Percentiles rank a stretch among this genome's conserved stretches.
phyloP scores from a whole-genome alignment of 2,329 filamentous ascomycete species.

The Diaporthe ilicicola region DNA sequence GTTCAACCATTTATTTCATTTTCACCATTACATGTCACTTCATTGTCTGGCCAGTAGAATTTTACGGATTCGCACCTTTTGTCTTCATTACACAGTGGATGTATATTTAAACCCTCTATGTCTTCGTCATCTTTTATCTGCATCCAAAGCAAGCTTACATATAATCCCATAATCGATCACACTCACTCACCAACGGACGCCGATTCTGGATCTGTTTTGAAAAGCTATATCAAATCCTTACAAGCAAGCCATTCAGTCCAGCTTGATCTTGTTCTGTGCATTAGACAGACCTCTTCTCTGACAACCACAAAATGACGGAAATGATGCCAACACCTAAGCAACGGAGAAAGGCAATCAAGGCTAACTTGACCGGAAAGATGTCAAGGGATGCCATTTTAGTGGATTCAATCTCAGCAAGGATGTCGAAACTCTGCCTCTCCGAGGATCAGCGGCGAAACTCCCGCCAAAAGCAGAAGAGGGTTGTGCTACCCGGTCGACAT shows the following conservation, averaged over 20 bases:
- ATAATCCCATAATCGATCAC: background rate
- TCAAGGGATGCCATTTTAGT: background rate
- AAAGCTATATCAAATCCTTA: background rate
- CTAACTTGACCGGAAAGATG: background rate
- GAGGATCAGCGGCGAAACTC: background rate
- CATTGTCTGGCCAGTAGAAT: background rate
- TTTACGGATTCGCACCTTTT: background rate
- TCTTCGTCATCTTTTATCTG: background rate
- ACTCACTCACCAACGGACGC: background rate
- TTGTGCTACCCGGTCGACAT: background rate
- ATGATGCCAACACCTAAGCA: background rate
- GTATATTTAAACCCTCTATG: background rate
- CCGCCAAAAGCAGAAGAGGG: too few species aligned
- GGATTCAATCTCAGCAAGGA: background rate
- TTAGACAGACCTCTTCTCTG: background rate
- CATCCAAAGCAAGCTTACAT: too few species aligned
- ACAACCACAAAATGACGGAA: background rate
- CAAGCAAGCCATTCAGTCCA: background rate
- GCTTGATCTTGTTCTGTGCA: background rate
- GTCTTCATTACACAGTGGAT: background rate
- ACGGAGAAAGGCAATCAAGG: background rate
- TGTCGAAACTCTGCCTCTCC: background rate
- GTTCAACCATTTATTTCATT: background rate
- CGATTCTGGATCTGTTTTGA: background rate
- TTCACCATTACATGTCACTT: background rate